Conservation (phyloP, 805 yeast species). For the Sugiyamaella lignohabitans region DNA sequence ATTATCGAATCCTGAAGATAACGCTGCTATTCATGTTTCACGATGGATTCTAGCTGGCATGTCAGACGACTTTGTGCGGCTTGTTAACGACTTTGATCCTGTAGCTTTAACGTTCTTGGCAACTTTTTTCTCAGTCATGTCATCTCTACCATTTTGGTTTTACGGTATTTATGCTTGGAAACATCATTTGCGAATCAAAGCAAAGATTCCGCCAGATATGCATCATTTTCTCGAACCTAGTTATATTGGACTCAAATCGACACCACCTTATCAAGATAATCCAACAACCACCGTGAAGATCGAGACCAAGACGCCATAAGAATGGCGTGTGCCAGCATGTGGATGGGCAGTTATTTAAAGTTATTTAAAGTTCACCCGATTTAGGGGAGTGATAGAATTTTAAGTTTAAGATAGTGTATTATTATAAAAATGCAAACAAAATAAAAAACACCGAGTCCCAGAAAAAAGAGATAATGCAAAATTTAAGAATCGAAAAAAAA, state of each 20-base stretch:
- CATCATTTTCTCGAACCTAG: background rate
- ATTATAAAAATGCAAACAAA: too few species aligned
- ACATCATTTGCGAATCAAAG: constrained; percentile 5
- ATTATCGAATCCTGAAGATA: background rate
- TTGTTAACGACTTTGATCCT: constrained; percentile 7
- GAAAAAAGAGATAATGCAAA: too few species aligned
- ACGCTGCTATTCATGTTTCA: background rate
- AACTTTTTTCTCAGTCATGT: constrained; percentile 4
- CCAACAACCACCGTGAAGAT: too few species aligned
- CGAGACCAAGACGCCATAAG: too few species aligned
- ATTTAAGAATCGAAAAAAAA: too few species aligned
- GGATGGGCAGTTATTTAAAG: too few species aligned
- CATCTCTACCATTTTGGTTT: constrained; percentile 7
- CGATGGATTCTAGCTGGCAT: background rate
- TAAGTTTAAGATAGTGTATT: too few species aligned
- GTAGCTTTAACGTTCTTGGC: constrained; percentile 2
- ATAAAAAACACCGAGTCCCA: too few species aligned
- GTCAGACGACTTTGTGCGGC: constrained; percentile 1
- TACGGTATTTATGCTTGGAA: constrained; percentile 8
- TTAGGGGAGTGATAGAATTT: too few species aligned
- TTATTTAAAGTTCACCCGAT: too few species aligned
- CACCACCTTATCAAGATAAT: background rate
- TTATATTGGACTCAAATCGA: background rate
- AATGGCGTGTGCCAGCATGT: too few species aligned
- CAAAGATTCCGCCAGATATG: background rate